Percentiles rank a stretch among this genome's conserved stretches.
Evolutionary conservation across 1,284 basidiomycete genomes (phyloP).

Genomic region (Malassezia globosa): DNA sequence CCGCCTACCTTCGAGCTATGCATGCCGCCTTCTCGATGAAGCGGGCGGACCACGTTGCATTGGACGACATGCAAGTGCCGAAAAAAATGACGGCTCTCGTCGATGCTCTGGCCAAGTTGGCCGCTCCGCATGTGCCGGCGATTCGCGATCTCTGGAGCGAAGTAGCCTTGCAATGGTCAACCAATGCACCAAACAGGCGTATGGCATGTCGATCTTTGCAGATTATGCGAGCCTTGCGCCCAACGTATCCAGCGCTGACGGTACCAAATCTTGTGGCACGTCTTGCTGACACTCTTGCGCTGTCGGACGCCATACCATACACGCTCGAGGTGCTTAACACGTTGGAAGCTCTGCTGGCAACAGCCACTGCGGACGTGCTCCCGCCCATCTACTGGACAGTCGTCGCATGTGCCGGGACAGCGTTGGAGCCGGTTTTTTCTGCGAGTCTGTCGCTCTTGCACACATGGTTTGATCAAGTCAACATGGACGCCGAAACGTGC

Average conservation of each 20-base stretch:
- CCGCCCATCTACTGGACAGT: constrained; percentile 82
- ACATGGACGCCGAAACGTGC: constrained; percentile 53
- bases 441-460: constrained; percentile 53
- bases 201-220: constrained; percentile 81
- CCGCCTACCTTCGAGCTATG: background rate
- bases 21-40: background rate
- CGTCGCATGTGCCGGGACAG: constrained; percentile 68
- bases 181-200: constrained; percentile 70
- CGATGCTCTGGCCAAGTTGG: constrained; percentile 3
- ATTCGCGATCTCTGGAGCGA: constrained; percentile 57
- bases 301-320: constrained; percentile 65
- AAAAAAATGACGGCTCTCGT: background rate
- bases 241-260: constrained; percentile 61
- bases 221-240: constrained; percentile 72
- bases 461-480: constrained; percentile 1
- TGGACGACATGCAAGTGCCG: background rate
- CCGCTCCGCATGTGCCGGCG: constrained; percentile 49
- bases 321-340: constrained; percentile 72
- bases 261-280: constrained; percentile 71
- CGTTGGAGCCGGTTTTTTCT: constrained; percentile 68
- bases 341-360: constrained; percentile 59
- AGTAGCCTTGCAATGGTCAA: constrained; percentile 71
- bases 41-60: background rate
- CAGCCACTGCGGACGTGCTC: constrained; percentile 54
- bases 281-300: constrained; percentile 69